A percentile compares a stretch with the other conserved stretches of the same genome.
Conservation (phyloP, 2,329 filamentous ascomycete species). For the Epichloe gansuensis region DNA sequence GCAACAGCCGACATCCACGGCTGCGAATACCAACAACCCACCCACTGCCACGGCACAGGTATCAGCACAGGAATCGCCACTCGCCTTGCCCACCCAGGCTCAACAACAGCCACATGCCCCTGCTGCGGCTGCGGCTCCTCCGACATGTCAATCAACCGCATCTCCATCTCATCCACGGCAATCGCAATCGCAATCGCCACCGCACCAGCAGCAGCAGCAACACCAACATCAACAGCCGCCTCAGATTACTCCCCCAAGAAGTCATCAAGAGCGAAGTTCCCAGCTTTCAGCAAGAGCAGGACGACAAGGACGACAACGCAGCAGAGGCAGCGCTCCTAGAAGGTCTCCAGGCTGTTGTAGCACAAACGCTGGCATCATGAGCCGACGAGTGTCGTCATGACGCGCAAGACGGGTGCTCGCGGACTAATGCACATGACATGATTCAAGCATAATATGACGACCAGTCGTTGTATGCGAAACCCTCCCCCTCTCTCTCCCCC, state of each 20-base stretch:
- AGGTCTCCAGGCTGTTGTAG: constrained; percentile 23
- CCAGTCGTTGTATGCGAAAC: too few relatives aligned
- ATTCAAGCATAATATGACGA: neutral
- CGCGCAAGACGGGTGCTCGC: neutral
- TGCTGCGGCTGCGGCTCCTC: neutral
- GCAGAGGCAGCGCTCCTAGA: constrained; percentile 23
- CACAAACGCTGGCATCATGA: constrained; percentile 13
- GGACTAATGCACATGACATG: neutral
- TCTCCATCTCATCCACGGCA: neutral
- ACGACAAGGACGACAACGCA: constrained; percentile 23
- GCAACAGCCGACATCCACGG: neutral
- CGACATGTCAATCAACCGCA: neutral
- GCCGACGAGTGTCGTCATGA: neutral
- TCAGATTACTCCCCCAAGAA: constrained; percentile 9
- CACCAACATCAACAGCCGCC: constrained; percentile 1
- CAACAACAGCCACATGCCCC: neutral
- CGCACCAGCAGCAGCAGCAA: neutral
- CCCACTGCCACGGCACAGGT: neutral
- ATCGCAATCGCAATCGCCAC: neutral
- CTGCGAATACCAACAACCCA: neutral
- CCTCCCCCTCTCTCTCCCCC: fast-evolving
- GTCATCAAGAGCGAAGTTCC: constrained; percentile 13
- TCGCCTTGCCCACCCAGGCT: neutral
- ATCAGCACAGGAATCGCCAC: neutral
- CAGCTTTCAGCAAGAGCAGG: constrained; percentile 8